Base-by-base conservation (phyloP, 192 early-diverging fungal genomes). In the Allomyces arbusculus region DNA sequence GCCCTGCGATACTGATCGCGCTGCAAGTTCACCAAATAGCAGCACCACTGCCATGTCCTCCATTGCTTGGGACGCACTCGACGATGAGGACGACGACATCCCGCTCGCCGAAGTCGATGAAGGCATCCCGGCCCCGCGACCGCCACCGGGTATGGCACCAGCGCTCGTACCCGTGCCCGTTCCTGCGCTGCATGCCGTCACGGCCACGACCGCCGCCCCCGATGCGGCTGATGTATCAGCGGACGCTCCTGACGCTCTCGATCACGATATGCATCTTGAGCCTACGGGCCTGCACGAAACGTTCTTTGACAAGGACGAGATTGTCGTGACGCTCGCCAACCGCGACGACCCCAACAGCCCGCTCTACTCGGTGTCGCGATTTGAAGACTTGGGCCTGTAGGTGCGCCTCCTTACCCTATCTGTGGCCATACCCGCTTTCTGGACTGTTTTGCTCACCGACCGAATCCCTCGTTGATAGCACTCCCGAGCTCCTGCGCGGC, bases 401-500 rank as follows among this genome's bases (percentile, higher is more conserved):
- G 50, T n/a, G 50, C 50, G 20, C 33, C 8, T 40, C 33, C 33
- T 40, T 7, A 7, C 7, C 33, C 5, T 40, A 7, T 40, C 7
- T 7, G 33, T 8, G 33, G 8, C 26, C 7, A 8, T 40, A 40
- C 7, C 33, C 7, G 7, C 33, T 0, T 40, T 40, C 7, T 8
- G 7, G 2, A 0, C 7, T 0, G 33, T 40, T 40, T 40, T 40
- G 2, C 2, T 40, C 33, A 40, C 7, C 7, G n/a, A n/a, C n/a
- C n/a, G n/a, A 3, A 40, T 40, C 7, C 7, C 33, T 3, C 7
- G 2, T 40, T 7, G 4, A 40, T 40, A 40, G 33, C 33, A 40
- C 33, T 40, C 33, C 33, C 33, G 84, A 95, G 40, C 73, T 98
- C 61, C 79, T 95, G 63, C 91, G 94, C 72, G 93, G 93, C 63